Percentiles rank a stretch among this genome's conserved stretches.
phyloP scores from a whole-genome alignment of 768 basidiomycete genomes.

The Auricularia auricula-judae region DNA sequence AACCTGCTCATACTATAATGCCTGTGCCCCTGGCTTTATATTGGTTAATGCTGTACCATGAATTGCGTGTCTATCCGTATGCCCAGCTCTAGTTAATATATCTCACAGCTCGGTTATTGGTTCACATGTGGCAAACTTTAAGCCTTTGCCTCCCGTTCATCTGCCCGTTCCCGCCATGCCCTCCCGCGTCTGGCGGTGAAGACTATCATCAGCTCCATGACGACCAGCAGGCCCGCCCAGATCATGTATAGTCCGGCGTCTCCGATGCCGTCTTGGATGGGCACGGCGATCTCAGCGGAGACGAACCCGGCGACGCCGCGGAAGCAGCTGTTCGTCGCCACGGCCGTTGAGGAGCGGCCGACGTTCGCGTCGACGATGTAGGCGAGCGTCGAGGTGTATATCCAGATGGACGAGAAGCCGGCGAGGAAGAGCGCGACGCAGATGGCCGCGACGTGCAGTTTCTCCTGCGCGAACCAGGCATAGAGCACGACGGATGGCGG shows the following conservation, averaged over 20 bases:
- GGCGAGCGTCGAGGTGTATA: conserved; percentile 62
- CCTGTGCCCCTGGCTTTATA: neutral
- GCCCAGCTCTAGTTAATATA: neutral
- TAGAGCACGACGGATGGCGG: conserved; percentile 56
- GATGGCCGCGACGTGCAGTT: conserved; percentile 52
- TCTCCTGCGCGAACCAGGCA: conserved; percentile 62
- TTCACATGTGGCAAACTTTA: neutral
- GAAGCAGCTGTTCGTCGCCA: conserved; percentile 65
- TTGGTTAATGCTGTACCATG: too few relatives aligned
- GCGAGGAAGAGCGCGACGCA: conserved; percentile 61
- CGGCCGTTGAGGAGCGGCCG: conserved; percentile 39
- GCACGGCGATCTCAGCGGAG: conserved; percentile 61
- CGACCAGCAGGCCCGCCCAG: conserved; percentile 41
- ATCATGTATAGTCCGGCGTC: conserved; percentile 75
- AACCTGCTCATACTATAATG: neutral
- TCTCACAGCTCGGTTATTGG: neutral
- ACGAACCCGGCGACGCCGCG: conserved; percentile 60
- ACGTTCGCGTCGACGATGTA: conserved; percentile 82
- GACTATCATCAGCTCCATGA: conserved; percentile 45
- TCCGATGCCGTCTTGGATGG: conserved; percentile 51
- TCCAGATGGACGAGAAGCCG: conserved; percentile 62
- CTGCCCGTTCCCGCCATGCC: conserved; percentile 44
- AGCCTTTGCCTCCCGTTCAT: conserved; percentile 26
- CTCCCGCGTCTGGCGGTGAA: conserved; percentile 49
- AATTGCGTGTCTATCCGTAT: too few relatives aligned